Evolutionary conservation across 2,329 filamentous ascomycete species (phyloP), one percentile per base, ranked within the genome.

Genomic region (Colletotrichum sp.): DNA sequence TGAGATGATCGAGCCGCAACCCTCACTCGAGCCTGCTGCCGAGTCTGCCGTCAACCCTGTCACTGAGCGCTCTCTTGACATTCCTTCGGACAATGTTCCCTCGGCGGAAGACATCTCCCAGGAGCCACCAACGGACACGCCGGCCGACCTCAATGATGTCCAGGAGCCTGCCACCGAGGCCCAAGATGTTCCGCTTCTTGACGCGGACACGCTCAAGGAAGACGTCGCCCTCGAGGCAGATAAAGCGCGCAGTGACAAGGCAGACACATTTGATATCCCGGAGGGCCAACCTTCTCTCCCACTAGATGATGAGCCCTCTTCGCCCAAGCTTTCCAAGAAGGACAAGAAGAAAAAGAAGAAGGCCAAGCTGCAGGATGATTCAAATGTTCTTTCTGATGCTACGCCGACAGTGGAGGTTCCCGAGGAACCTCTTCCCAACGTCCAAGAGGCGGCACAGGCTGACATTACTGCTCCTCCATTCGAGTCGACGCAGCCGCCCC

Each of bases 321-420:
- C 24, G 10, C 39, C 59, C n/a, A 75, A 67, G 21, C 39, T 72
- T 34, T 73, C 72, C 12, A 79, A 75, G 75, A 80, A 77, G 21
- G 75, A 79, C 28, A 79, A 76, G 69, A 79, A 76, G 52, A 78
- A 78, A 71, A 66, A 69, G 30, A 76, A 77, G 62, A 79, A 79
- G 77, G 68, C 36, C 64, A 63, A 34, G 12, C 18, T 34, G 18
- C 59, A 21, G 13, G 65, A 66, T 10, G 60, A 72, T 24, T 66
- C 65, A 4, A 55, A 67, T 10, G 21, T 39, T 59, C 52, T 34
- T 28, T 77, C 75, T 52, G 75, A 39, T 21, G 36, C 75, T n/a
- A 71, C 71, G 8, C 75, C 71, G 9, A 77, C 79, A 10, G 30
- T 30, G 62, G 69, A 71, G 69, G 8, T 64, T 24, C 55, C 44